Percentiles rank a stretch among this genome's conserved stretches.
phyloP scores from a whole-genome alignment of 2,329 filamentous ascomycete species.

The Magnaporthiopsis rhizophila region DNA sequence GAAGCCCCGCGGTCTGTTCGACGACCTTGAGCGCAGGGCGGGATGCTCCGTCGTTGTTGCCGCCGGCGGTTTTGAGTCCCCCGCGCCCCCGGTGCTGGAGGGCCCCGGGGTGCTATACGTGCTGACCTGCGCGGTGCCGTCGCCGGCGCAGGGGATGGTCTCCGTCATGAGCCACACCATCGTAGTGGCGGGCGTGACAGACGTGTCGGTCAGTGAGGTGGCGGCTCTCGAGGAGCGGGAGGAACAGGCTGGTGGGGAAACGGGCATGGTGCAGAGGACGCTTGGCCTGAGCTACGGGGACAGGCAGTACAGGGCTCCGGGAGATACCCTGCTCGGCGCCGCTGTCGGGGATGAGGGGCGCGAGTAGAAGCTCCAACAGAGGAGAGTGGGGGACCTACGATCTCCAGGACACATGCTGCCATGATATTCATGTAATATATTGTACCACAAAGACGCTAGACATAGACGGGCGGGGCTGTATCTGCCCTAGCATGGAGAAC shows the following conservation, averaged over 20 bases:
- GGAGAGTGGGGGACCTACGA: too few species aligned
- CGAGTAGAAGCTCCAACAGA: not conserved
- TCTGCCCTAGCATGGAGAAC: not conserved
- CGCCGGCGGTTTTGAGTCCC: conserved; percentile 11
- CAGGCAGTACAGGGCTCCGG: conserved; percentile 3
- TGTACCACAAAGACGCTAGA: not conserved
- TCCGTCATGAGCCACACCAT: conserved; percentile 7
- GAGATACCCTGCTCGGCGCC: not conserved
- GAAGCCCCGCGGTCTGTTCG: conserved; percentile 26
- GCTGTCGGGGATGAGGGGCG: too few species aligned
- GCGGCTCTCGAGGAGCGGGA: not conserved
- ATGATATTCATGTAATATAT: not conserved
- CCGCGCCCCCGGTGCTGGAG: conserved; percentile 32
- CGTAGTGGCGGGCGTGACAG: conserved; percentile 8
- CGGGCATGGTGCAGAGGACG: not conserved
- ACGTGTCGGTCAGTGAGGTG: conserved; percentile 2
- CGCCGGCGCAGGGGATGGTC: not conserved
- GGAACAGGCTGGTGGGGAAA: not conserved
- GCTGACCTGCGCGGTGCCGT: conserved; percentile 12
- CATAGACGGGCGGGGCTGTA: not conserved
- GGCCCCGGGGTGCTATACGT: conserved; percentile 47
- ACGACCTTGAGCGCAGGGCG: conserved; percentile 21
- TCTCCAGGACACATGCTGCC: not conserved
- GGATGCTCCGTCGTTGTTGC: conserved; percentile 17
- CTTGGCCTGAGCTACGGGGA: conserved; percentile 6